Base-by-base conservation (phyloP, 2,329 filamentous ascomycete species). In the Immersiporthe knoxdaviesiana region DNA sequence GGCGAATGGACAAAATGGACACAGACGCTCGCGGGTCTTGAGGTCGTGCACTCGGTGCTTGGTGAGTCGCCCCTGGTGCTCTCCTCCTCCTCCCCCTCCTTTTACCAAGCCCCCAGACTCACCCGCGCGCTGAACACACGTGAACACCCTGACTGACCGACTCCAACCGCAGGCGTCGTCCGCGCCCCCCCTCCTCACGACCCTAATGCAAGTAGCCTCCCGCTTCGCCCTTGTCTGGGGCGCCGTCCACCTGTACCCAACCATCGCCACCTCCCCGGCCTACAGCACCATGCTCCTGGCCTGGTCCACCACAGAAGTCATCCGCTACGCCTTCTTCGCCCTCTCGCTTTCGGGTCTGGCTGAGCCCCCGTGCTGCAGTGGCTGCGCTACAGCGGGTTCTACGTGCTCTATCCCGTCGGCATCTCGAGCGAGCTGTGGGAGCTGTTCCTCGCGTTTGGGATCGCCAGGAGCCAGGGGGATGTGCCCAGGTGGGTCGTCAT, bases 351-450 rank as follows among this genome's bases (percentile, higher is more conserved):
- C 84, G 72, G 85, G 87, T 37, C 44, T 47, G 44, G 77, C 81
- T 70, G 87, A 91, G 39, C 92, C 94, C 78, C 76, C 0, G 82
- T 85, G 70, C 85, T 97, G 77, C 89, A 88, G 50, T 97, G 93
- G 92, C 83, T 97, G 80, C 86, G 94, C 75, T 94, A 97, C 81
- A 97, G 97, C 79, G 94, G 92, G 10, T 99, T 99, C 81, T 93
- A 93, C 75, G 82, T 97, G 50, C 87, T 99, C 30, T 99, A 99
- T 81, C 96, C 96, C 0, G 79, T 98, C 70, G 96, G 96, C 56
- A 97, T 98, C 77, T 84, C 87, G 54, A 96, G 92, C 81, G 96
- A 99, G 85, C 92, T 91, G 76, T 88, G 87, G 80, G 85, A 97
- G 76, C 90, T 98, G 65, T 93, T 89, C 77, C 83, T 85, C 68